These are phyloP conservation scores for Exophiala sp. DNA, from an alignment of 2,329 filamentous ascomycete genomes.

Conservation along the genomic window DNA sequence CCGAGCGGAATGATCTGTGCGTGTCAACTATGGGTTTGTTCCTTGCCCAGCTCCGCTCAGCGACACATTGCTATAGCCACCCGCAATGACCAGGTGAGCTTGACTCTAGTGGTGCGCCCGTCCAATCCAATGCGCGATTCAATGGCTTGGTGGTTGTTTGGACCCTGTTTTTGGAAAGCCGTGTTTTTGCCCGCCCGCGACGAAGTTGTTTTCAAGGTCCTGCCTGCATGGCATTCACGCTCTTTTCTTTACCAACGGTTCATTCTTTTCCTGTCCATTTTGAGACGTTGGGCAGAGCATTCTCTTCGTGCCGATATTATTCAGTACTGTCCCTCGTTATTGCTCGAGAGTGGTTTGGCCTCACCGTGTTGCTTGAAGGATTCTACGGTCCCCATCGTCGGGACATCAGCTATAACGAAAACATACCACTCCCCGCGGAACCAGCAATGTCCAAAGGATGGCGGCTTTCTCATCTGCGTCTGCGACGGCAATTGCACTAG, in stretches of 20 bases:
- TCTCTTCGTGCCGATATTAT: background rate
- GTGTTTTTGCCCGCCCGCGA: background rate
- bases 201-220: background rate
- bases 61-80: constrained; percentile 9
- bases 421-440: background rate
- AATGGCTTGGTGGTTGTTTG: background rate
- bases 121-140: background rate
- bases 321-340: background rate
- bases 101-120: background rate
- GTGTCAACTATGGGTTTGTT: constrained; percentile 6
- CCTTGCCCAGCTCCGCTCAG: background rate
- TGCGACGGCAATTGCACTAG: constrained; percentile 12
- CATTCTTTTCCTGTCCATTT: background rate
- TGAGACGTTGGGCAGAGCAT: too few species aligned
- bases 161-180: background rate
- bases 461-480: constrained; percentile 5
- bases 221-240: background rate
- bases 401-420: too few species aligned
- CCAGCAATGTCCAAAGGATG: constrained; percentile 12
- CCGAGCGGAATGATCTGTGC: constrained; percentile 6
- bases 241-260: background rate
- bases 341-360: too few species aligned
- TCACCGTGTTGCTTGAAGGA: too few species aligned
- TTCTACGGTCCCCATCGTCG: too few species aligned
- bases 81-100: constrained; percentile 10